Conservation (phyloP, 1,139 yeast genomes). For the Kurtzmaniella quercitrusa region DNA sequence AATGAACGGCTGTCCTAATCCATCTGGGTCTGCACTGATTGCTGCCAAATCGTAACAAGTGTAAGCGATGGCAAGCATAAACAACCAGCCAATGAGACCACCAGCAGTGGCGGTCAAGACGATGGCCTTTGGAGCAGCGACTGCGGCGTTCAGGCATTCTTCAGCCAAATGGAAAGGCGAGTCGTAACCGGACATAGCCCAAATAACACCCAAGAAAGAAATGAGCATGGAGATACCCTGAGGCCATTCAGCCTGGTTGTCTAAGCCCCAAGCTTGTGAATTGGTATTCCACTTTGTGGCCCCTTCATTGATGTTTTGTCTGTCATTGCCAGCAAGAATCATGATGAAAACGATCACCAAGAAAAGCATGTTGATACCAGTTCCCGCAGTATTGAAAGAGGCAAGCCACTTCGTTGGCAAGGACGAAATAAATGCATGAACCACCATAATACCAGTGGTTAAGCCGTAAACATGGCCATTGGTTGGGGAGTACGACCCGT, state of each 20-base stretch:
- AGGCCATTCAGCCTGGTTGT: conserved; percentile 66
- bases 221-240: conserved; percentile 57
- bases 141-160: conserved; percentile 63
- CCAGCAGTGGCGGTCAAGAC: conserved; percentile 61
- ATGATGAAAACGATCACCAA: conserved; percentile 53
- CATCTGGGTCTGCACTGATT: conserved; percentile 47
- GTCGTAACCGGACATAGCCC: conserved; percentile 78
- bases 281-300: conserved; percentile 47
- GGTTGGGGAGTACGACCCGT: conserved; percentile 33
- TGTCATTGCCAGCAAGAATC: conserved; percentile 51
- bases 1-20: conserved; percentile 66
- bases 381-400: conserved; percentile 49
- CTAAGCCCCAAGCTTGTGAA: conserved; percentile 51
- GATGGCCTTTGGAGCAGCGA: conserved; percentile 64
- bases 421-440: conserved; percentile 48
- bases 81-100: conserved; percentile 58
- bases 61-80: conserved; percentile 64
- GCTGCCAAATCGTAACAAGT: conserved; percentile 51
- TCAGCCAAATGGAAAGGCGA: conserved; percentile 72
- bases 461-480: conserved; percentile 49
- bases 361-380: conserved; percentile 47
- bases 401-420: conserved; percentile 56
- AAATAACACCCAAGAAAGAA: conserved; percentile 62
- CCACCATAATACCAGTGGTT: conserved; percentile 47
- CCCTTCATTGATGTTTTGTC: conserved; percentile 22